Percentiles rank a stretch among this genome's conserved stretches.
Evolutionary conservation across 345 rosid genomes (phyloP).

Genomic region (Hirschfeldia incana): DNA sequence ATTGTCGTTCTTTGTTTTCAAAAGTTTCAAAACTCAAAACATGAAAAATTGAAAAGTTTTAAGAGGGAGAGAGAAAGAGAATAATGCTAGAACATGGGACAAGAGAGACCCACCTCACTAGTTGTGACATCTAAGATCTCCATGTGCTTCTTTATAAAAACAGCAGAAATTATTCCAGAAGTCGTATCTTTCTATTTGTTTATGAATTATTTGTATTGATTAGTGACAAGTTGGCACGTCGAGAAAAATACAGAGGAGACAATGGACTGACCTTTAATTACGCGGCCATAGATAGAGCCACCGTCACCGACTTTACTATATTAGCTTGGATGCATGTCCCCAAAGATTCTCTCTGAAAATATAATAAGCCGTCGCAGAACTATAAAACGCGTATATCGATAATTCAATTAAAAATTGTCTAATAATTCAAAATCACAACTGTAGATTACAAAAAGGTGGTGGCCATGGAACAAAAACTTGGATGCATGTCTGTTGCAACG

Average conservation of each 20-base stretch:
- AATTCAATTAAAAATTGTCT: background rate
- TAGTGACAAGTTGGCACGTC: constrained; percentile 34
- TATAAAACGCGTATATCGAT: constrained; percentile 31
- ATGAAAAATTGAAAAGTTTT: background rate
- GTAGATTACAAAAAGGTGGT: background rate
- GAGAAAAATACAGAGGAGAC: constrained; percentile 28
- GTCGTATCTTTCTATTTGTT: constrained; percentile 18
- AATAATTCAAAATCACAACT: constrained; percentile 9
- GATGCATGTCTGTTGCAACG: constrained; percentile 33
- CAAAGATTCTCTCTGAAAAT: constrained; percentile 31
- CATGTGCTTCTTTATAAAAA: constrained; percentile 39
- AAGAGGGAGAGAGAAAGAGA: constrained; percentile 21
- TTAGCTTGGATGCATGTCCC: constrained; percentile 40
- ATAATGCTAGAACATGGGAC: constrained; percentile 31
- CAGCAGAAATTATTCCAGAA: constrained; percentile 2
- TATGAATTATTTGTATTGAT: background rate
- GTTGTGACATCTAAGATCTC: constrained; percentile 36
- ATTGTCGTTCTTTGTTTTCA: constrained; percentile 6
- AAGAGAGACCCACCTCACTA: constrained; percentile 35
- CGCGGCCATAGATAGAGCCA: constrained; percentile 42
- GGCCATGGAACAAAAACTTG: constrained; percentile 3
- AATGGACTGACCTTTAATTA: constrained; percentile 29
- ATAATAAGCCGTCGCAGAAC: constrained; percentile 25
- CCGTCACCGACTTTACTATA: constrained; percentile 36
- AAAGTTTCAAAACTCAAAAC: constrained; percentile 1